Evolutionary conservation across 129 eudicot species (phyloP).

Genomic region (Apium graveolens): DNA sequence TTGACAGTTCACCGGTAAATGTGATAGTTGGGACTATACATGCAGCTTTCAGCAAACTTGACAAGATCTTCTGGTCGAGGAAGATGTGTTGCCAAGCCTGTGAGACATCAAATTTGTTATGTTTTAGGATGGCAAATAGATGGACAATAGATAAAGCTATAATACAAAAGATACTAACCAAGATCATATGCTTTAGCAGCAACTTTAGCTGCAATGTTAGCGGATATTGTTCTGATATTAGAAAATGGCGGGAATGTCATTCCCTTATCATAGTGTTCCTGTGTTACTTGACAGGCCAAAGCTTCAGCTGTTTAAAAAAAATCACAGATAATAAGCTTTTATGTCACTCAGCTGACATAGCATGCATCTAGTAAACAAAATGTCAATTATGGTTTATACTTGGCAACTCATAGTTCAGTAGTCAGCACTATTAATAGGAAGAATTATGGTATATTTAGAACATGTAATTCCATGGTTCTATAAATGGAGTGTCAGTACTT

Average conservation of each 20-base stretch:
- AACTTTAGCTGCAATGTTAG: constrained; percentile 77
- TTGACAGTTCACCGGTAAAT: constrained; percentile 40
- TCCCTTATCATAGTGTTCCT: constrained; percentile 78
- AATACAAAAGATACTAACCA: constrained; percentile 35
- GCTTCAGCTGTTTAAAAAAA: constrained; percentile 58
- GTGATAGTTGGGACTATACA: constrained; percentile 73
- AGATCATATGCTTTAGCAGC: constrained; percentile 93
- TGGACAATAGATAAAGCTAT: background rate
- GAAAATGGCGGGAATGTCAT: constrained; percentile 85
- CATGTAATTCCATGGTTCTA: no score
- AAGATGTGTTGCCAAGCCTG: constrained; percentile 85
- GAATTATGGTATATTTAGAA: no score
- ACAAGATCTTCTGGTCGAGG: constrained; percentile 70
- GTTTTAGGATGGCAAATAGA: background rate
- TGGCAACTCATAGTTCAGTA: no score
- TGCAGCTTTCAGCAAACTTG: constrained; percentile 81
- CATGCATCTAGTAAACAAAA: background rate
- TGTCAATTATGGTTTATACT: background rate
- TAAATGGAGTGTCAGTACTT: constrained; percentile 25
- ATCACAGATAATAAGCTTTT: background rate
- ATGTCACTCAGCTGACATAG: background rate
- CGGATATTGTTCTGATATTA: constrained; percentile 79
- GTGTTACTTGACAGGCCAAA: constrained; percentile 77
- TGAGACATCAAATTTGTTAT: constrained; percentile 6
- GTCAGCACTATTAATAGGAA: no score